Evolutionary conservation across 2,329 filamentous ascomycete genomes (phyloP).

Genomic region (Aureobasidium sp.): DNA sequence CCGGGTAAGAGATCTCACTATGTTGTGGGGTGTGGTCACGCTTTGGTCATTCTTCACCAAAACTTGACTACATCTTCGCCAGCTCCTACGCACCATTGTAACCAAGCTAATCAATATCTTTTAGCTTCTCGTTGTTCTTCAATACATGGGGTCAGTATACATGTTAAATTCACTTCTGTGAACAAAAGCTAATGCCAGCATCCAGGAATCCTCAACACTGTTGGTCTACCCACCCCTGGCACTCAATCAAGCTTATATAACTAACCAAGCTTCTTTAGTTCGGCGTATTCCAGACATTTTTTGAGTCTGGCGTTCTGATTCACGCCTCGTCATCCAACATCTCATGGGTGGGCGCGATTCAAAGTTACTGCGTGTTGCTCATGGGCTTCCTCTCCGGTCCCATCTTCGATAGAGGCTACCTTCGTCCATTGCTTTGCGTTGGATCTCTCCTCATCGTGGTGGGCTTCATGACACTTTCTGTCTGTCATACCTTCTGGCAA

Average conservation of each 20-base stretch:
- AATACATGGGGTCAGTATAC: conserved; percentile 35
- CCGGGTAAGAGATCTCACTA: too few relatives aligned
- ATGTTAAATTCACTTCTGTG: not conserved
- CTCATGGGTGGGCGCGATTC: conserved; percentile 27
- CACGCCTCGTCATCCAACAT: conserved; percentile 21
- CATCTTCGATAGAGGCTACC: conserved; percentile 13
- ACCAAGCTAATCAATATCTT: too few relatives aligned
- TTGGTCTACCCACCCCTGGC: not conserved
- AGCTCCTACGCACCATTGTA: too few relatives aligned
- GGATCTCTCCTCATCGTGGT: conserved; percentile 26
- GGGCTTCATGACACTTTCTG: conserved; percentile 38
- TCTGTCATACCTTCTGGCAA: conserved; percentile 43
- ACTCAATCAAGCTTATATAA: not conserved
- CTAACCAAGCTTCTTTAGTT: conserved; percentile 13
- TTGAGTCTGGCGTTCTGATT: conserved; percentile 18
- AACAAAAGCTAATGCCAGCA: not conserved
- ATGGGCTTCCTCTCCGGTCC: conserved; percentile 12
- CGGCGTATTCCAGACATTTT: conserved; percentile 19
- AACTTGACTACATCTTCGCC: too few relatives aligned
- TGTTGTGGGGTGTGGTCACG: too few relatives aligned
- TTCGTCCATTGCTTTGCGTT: conserved; percentile 6
- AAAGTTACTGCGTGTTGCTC: conserved; percentile 23
- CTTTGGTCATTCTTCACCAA: too few relatives aligned
- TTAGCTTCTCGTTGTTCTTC: conserved; percentile 38
- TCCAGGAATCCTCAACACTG: conserved; percentile 4